These are phyloP conservation scores for Pythium folliculosum DNA, from an alignment of 352 stramenopile genomes.

Conservation along the genomic window DNA sequence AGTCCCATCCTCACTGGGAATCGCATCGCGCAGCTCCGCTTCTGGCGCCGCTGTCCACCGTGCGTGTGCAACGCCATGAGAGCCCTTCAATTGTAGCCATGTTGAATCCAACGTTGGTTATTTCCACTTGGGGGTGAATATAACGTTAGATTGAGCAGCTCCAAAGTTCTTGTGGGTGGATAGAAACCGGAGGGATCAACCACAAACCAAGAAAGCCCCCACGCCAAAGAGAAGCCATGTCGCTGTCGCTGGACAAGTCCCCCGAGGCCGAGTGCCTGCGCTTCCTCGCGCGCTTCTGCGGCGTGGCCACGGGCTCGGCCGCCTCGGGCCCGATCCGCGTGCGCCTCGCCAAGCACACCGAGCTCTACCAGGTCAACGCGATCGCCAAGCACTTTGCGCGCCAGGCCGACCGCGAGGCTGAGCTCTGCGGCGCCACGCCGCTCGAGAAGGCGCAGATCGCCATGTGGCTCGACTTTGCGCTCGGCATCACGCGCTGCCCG, in stretches of 20 bases:
- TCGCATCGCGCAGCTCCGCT: too few species aligned
- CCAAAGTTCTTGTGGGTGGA: background rate
- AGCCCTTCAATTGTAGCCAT: slow-evolving; percentile 10
- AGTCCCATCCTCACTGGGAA: too few species aligned
- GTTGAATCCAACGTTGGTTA: slow-evolving; percentile 24
- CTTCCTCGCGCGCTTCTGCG: slow-evolving; percentile 83
- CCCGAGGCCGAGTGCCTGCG: slow-evolving; percentile 70
- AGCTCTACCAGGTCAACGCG: slow-evolving; percentile 70
- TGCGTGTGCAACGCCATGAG: too few species aligned
- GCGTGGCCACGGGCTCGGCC: slow-evolving; percentile 71
- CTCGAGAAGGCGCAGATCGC: slow-evolving; percentile 74
- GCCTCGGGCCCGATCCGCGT: slow-evolving; percentile 73
- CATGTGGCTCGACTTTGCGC: slow-evolving; percentile 79
- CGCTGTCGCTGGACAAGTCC: slow-evolving; percentile 82
- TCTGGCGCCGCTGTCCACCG: too few species aligned
- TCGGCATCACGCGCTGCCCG: slow-evolving; percentile 45
- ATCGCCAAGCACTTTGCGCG: slow-evolving; percentile 82
- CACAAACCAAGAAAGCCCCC: background rate
- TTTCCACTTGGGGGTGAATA: background rate
- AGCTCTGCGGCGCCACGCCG: slow-evolving; percentile 56
- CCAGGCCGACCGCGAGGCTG: slow-evolving; percentile 68
- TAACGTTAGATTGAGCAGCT: slow-evolving; percentile 21
- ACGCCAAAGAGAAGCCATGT: slow-evolving; percentile 43
- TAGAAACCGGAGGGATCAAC: background rate
- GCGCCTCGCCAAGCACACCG: slow-evolving; percentile 66